Base-by-base conservation (phyloP, 1,284 basidiomycete species). In the Stygiomarasmius scandens region DNA sequence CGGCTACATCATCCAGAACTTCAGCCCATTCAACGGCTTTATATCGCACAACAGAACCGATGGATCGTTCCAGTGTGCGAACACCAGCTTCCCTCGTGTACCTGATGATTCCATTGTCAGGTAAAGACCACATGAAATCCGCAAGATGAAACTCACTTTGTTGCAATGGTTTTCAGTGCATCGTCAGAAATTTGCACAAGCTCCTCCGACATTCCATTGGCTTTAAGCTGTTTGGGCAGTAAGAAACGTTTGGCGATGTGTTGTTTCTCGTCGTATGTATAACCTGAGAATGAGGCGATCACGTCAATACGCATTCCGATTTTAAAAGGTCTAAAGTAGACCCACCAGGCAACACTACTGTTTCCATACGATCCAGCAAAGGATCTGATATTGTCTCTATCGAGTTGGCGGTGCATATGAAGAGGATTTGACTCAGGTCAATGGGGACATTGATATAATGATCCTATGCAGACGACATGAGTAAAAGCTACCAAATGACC, bases 81-180 rank as follows among this genome's bases (percentile, higher is more conserved):
- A 98, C 95, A 27, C 96, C 95, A 0, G 95, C 95, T 73, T 97
- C 92, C 10, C 88, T 81, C 1, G 93, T 95, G 68, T 95, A 95
- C 20, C 55, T 57, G n/a, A 14, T 0, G 19, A 19, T 9, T 41
- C 25, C 38, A 48, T 6, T 41, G 16, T 46, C 12, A 49, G 19
- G 9, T 23, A 20, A 29, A 29, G 52, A 10, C 11, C 23, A 9
- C 20, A 3, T 12, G 20, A 16, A 11, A 25, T 34, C 16, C 16
- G n/a, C 19, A 24, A 36, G 19, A 51, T 16, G 43, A 25, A 9
- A 48, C 45, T 14, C 27, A 57, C 24, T 83, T 76, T 12, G 87
- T 90, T 29, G 89, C 88, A 52, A 95, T 81, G 54, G 84, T 81
- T 60, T 87, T 73, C 34, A 96, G 70, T 0, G 89, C 86, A 2